phyloP scores from a whole-genome alignment of 2,329 filamentous ascomycete genomes.

The Emmonsia crescens region DNA sequence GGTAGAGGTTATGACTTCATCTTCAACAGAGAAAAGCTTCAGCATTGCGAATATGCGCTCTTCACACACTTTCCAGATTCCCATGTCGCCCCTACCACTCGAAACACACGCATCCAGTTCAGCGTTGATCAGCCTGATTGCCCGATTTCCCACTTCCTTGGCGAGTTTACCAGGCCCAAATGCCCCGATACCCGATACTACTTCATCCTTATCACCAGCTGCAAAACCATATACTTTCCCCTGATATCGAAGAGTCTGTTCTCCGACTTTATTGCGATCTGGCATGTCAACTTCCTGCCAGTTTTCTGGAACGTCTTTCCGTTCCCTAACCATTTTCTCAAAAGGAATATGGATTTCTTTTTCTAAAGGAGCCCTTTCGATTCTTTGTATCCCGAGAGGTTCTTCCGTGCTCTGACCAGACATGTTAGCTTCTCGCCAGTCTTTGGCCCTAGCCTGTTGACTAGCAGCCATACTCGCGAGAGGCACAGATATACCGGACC shows the following conservation, averaged over 20 bases:
- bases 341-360: neutral
- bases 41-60: constrained; percentile 31
- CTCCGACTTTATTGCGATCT: neutral
- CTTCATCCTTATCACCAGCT: neutral
- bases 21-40: constrained; percentile 16
- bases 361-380: neutral
- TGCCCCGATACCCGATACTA: neutral
- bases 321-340: neutral
- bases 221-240: neutral
- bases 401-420: neutral
- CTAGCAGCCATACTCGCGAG: neutral
- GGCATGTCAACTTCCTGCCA: neutral
- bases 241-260: neutral
- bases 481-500: neutral
- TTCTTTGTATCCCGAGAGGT: neutral
- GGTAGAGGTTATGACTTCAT: constrained; percentile 1
- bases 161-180: constrained; percentile 1
- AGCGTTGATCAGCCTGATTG: constrained; percentile 23
- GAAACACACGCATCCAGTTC: constrained; percentile 21
- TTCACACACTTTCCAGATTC: constrained; percentile 31
- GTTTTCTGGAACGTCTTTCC: neutral
- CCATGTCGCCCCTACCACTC: constrained; percentile 23
- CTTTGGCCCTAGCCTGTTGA: neutral
- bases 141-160: constrained; percentile 20
- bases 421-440: neutral